Percentiles rank a stretch among this genome's conserved stretches.
Conservation (phyloP, 495 filamentous ascomycete genomes). For the Zalerion maritima region DNA sequence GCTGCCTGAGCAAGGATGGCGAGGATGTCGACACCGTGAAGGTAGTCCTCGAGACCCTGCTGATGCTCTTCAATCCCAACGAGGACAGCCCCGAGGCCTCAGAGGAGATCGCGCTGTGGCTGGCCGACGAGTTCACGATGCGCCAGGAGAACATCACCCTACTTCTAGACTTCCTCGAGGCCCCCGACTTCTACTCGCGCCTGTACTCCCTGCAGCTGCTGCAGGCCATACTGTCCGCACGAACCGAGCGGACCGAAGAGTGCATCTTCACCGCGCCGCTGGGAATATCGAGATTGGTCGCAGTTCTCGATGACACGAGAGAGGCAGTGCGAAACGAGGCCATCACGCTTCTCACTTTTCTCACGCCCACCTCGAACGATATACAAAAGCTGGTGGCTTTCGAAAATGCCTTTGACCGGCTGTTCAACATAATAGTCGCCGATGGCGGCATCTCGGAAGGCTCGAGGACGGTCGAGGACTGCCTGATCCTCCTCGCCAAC, state of each 20-base stretch:
- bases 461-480: slow-evolving; percentile 85
- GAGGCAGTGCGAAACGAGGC: slow-evolving; percentile 79
- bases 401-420: slow-evolving; percentile 77
- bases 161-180: slow-evolving; percentile 77
- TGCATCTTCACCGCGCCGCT: slow-evolving; percentile 78
- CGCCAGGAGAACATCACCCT: slow-evolving; percentile 95
- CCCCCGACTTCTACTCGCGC: slow-evolving; percentile 80
- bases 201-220: slow-evolving; percentile 88
- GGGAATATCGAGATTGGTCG: slow-evolving; percentile 76
- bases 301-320: slow-evolving; percentile 65
- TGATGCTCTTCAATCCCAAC: slow-evolving; percentile 69
- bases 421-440: slow-evolving; percentile 64
- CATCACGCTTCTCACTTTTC: slow-evolving; percentile 33
- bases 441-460: slow-evolving; percentile 77
- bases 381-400: slow-evolving; percentile 91
- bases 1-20: slow-evolving; percentile 67
- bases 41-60: slow-evolving; percentile 80
- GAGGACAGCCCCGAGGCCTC: slow-evolving; percentile 69
- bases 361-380: slow-evolving; percentile 38
- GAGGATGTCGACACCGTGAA: slow-evolving; percentile 97
- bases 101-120: slow-evolving; percentile 91
- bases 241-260: slow-evolving; percentile 90
- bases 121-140: slow-evolving; percentile 96
- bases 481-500: slow-evolving; percentile 83
- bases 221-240: slow-evolving; percentile 66